Percentiles rank a stretch among this genome's conserved stretches.
These are phyloP conservation scores for Angomonas ambiguus DNA, from an alignment of 208 protist species.

Conservation along the genomic window DNA sequence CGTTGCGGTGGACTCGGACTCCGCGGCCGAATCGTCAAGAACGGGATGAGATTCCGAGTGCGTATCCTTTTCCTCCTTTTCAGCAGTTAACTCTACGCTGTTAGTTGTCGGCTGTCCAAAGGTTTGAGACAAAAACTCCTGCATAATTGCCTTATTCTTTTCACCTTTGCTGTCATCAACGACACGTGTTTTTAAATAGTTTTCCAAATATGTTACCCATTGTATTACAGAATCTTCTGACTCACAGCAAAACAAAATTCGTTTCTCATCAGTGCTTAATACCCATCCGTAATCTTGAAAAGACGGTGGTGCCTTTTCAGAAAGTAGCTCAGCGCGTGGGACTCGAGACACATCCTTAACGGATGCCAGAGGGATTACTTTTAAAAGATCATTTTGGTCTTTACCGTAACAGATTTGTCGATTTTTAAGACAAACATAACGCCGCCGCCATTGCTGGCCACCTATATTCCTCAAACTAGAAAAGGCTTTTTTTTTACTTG, in stretches of 20 bases:
- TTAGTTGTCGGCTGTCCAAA: too few species aligned
- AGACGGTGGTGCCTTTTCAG: slow-evolving; percentile 31
- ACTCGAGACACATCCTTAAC: slow-evolving; percentile 27
- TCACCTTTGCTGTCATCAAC: slow-evolving; percentile 8
- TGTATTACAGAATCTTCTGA: slow-evolving; percentile 19
- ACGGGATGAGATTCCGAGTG: too few species aligned
- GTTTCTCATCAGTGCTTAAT: slow-evolving; percentile 28
- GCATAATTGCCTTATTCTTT: neutral
- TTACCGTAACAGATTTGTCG: slow-evolving; percentile 49
- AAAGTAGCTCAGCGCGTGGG: slow-evolving; percentile 21
- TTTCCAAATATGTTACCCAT: slow-evolving; percentile 35
- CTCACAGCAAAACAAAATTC: slow-evolving; percentile 51
- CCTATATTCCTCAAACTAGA: slow-evolving; percentile 40
- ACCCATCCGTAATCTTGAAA: slow-evolving; percentile 48
- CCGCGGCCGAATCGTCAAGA: too few species aligned
- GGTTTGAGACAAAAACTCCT: neutral
- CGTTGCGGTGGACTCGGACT: too few species aligned
- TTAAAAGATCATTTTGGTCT: slow-evolving; percentile 22
- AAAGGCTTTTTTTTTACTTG: slow-evolving; percentile 18
- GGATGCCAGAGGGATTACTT: slow-evolving; percentile 43
- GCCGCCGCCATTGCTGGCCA: slow-evolving; percentile 45
- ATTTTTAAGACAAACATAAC: slow-evolving; percentile 46
- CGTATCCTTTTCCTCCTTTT: too few species aligned
- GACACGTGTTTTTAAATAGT: neutral
- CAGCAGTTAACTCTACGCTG: too few species aligned